Conservation (phyloP, 306 rosid genomes). For the Rubus parviflorus region DNA sequence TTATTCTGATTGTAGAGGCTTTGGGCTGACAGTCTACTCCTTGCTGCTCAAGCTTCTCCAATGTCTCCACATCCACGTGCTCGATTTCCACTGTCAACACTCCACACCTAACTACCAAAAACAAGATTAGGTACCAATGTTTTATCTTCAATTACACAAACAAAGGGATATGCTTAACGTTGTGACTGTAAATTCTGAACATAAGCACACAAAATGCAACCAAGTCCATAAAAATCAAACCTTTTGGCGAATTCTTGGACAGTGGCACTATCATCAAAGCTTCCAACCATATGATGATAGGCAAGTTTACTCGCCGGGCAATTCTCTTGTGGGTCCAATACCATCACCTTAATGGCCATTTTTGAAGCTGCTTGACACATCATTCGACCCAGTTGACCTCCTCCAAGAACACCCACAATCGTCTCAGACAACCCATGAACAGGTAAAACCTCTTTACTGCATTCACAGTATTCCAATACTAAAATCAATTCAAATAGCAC, state of each 20-base stretch:
- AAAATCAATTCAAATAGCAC: background rate
- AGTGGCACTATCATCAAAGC: slow-evolving; percentile 68
- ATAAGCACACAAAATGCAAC: background rate
- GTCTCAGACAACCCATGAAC: slow-evolving; percentile 59
- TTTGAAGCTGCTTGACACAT: slow-evolving; percentile 88
- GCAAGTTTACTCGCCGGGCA: slow-evolving; percentile 72
- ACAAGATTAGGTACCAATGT: slow-evolving; percentile 5
- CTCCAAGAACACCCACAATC: slow-evolving; percentile 86
- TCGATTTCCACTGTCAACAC: slow-evolving; percentile 91
- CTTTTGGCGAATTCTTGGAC: slow-evolving; percentile 79
- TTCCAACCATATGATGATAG: slow-evolving; percentile 75
- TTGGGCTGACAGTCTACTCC: slow-evolving; percentile 93
- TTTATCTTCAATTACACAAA: background rate
- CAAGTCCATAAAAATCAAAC: slow-evolving; percentile 38
- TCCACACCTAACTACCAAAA: slow-evolving; percentile 57
- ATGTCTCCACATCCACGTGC: slow-evolving; percentile 76
- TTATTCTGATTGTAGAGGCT: slow-evolving; percentile 80
- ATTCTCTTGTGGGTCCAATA: slow-evolving; percentile 71
- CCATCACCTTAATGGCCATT: slow-evolving; percentile 72
- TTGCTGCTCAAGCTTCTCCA: slow-evolving; percentile 88
- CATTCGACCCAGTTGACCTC: slow-evolving; percentile 94
- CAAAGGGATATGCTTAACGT: background rate
- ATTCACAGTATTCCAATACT: slow-evolving; percentile 25
- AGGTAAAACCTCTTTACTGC: background rate
- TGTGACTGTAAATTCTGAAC: background rate